phyloP scores from a whole-genome alignment of 371 early-diverging fungal species.

The Mucor sp. region DNA sequence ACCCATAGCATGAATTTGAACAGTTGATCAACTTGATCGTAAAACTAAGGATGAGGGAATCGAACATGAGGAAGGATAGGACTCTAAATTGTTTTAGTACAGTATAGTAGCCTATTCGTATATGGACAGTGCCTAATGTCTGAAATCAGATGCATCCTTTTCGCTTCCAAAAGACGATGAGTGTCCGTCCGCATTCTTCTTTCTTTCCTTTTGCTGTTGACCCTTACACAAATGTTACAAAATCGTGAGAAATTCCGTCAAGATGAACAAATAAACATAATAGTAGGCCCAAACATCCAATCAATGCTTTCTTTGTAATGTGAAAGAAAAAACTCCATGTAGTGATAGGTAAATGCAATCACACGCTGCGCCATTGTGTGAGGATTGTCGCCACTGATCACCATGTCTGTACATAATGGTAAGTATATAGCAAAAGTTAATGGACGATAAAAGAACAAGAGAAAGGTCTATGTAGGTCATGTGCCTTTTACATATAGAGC shows the following conservation, averaged over 20 bases:
- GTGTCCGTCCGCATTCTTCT: neutral
- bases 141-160: neutral
- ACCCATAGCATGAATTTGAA: neutral
- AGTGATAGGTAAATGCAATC: neutral
- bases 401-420: neutral
- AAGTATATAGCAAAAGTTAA: neutral
- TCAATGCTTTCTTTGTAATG: neutral
- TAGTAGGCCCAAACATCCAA: neutral
- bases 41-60: neutral
- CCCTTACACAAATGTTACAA: neutral
- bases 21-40: neutral
- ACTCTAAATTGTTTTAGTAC: neutral
- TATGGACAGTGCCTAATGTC: neutral
- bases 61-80: neutral
- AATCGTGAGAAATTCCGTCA: slow-evolving; percentile 5
- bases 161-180: neutral
- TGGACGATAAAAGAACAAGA: neutral
- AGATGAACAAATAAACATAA: neutral
- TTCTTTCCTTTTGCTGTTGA: neutral
- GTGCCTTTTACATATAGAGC: neutral
- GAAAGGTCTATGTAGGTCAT: neutral
- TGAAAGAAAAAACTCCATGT: neutral
- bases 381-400: neutral
- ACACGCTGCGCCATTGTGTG: neutral
- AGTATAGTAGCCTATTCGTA: neutral